Percentiles rank a stretch among this genome's conserved stretches.
These are phyloP conservation scores for Kodamaea laetipori DNA, from an alignment of 805 yeast genomes.

Conservation along the genomic window DNA sequence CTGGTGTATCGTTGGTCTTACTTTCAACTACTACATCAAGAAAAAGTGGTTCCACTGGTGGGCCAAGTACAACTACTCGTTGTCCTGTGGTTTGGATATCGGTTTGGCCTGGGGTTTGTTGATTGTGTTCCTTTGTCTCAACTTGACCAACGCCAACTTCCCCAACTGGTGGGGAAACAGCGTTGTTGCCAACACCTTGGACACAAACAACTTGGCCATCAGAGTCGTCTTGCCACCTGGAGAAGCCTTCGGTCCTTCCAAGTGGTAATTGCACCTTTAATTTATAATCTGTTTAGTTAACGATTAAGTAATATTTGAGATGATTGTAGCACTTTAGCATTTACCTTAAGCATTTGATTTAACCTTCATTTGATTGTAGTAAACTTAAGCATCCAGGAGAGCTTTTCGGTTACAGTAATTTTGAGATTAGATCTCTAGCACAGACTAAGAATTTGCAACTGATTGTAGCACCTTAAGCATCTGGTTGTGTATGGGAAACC, in stretches of 20 bases:
- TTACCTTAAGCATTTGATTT: too few species aligned
- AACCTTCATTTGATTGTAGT: too few species aligned
- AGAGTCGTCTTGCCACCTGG: conserved; percentile 38
- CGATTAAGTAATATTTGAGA: too few species aligned
- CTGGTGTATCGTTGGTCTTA: conserved; percentile 43
- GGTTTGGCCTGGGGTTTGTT: conserved; percentile 38
- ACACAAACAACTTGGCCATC: conserved; percentile 34
- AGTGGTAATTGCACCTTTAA: conserved; percentile 46
- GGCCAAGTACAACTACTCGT: conserved; percentile 46
- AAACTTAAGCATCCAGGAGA: too few species aligned
- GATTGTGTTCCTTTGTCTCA: conserved; percentile 27
- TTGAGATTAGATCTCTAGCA: too few species aligned
- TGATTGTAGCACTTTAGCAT: too few species aligned
- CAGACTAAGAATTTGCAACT: too few species aligned
- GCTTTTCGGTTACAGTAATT: too few species aligned
- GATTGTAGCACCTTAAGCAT: too few species aligned
- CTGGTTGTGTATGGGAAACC: too few species aligned
- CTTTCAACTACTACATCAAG: conserved; percentile 41
- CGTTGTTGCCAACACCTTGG: conserved; percentile 44
- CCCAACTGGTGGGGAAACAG: conserved; percentile 69
- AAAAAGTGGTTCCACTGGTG: conserved; percentile 45
- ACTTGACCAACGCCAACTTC: conserved; percentile 20
- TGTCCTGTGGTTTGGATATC: conserved; percentile 47
- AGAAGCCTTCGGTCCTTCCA: conserved; percentile 48
- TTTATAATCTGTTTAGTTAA: background rate